Conservation (phyloP, 768 basidiomycete species). For the Coprinellus micaceus region DNA sequence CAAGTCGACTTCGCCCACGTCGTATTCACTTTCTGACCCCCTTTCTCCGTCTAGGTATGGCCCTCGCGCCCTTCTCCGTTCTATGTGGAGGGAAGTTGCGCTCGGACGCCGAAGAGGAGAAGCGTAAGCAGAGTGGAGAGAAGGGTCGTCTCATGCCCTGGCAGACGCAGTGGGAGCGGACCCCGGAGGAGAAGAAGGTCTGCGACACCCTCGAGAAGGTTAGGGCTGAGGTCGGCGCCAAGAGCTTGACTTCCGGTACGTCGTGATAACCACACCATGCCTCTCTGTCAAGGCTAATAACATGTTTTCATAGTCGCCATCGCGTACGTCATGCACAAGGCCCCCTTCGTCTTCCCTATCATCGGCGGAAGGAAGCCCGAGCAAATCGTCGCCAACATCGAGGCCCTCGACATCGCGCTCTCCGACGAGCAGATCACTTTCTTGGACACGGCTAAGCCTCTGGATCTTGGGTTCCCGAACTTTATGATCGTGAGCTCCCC, state of each 20-base stretch:
- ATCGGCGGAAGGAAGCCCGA: conserved; percentile 33
- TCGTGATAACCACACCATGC: background rate
- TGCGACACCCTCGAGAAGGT: conserved; percentile 42
- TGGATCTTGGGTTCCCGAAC: conserved; percentile 8
- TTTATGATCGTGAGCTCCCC: conserved; percentile 7
- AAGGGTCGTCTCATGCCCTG: conserved; percentile 29
- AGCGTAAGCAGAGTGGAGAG: conserved; percentile 1
- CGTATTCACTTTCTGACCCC: background rate
- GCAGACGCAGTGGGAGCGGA: conserved; percentile 40
- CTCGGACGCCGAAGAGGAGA: conserved; percentile 33
- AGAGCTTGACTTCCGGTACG: conserved; percentile 39
- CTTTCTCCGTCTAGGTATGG: conserved; percentile 21
- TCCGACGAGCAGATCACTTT: conserved; percentile 34
- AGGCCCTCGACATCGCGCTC: conserved; percentile 39
- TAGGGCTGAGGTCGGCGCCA: conserved; percentile 41
- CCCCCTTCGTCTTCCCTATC: conserved; percentile 46
- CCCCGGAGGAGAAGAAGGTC: conserved; percentile 36
- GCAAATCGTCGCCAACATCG: conserved; percentile 39
- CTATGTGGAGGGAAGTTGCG: conserved; percentile 41
- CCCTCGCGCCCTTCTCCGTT: conserved; percentile 30
- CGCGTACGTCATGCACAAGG: conserved; percentile 48
- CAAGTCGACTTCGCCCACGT: conserved; percentile 26
- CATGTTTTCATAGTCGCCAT: conserved; percentile 34
- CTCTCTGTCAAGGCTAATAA: no score
- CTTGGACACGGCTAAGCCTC: conserved; percentile 27